These are phyloP conservation scores for Fusarium sp. DNA, from an alignment of 2,329 filamentous ascomycete species.

Conservation along the genomic window DNA sequence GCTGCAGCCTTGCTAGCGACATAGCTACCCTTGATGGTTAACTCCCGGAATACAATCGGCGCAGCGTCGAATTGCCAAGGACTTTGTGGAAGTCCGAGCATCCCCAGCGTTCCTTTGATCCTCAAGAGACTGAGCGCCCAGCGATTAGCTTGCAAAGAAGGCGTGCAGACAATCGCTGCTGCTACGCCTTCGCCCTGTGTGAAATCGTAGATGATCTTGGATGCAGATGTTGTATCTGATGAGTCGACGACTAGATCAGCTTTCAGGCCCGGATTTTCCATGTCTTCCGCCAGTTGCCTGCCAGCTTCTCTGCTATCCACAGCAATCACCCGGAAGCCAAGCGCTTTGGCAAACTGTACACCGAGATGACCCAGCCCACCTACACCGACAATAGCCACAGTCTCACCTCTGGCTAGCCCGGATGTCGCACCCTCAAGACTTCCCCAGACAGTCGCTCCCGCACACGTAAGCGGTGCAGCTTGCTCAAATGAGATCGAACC, in stretches of 20 bases:
- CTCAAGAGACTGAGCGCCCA: constrained; percentile 8
- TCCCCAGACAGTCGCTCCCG: constrained; percentile 19
- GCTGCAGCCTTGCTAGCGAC: constrained; percentile 4
- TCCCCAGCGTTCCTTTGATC: constrained; percentile 10
- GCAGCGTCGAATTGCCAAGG: constrained; percentile 20
- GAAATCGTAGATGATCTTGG: constrained; percentile 10
- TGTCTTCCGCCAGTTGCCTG: constrained; percentile 6
- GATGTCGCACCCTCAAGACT: constrained; percentile 3
- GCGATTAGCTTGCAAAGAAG: constrained; percentile 12
- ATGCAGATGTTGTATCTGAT: not conserved
- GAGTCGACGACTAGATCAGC: constrained; percentile 15
- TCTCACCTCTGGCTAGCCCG: not conserved
- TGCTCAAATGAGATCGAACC: constrained; percentile 9
- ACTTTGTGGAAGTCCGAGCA: constrained; percentile 3
- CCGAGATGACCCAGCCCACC: constrained; percentile 14
- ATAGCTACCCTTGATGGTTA: constrained; percentile 6
- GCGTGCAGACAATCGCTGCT: constrained; percentile 7
- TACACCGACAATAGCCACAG: constrained; percentile 2
- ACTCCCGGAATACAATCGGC: constrained; percentile 13
- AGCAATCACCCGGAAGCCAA: constrained; percentile 9
- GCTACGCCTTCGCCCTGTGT: constrained; percentile 5
- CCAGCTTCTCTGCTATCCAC: constrained; percentile 23
- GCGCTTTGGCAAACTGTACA: constrained; percentile 15
- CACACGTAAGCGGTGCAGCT: constrained; percentile 15
- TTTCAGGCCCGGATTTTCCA: not conserved